Evolutionary conservation across 805 yeast genomes (phyloP).

Genomic region (Hanseniaspora guilliermondii): DNA sequence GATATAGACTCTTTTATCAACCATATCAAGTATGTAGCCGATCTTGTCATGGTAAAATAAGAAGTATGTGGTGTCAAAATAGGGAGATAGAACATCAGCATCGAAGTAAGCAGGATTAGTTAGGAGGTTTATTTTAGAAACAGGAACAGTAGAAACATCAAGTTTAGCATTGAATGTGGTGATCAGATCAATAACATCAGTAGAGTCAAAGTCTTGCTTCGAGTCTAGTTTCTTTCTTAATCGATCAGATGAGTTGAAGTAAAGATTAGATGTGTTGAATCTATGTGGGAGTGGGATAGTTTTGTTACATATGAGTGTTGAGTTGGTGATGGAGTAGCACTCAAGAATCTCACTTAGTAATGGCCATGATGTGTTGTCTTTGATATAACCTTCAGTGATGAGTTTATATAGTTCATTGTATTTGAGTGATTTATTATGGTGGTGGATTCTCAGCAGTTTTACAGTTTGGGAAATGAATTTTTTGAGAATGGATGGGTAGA

Average conservation of each 20-base stretch:
- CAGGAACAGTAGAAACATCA: not conserved
- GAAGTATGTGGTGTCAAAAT: not conserved
- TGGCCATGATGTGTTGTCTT: too few species aligned
- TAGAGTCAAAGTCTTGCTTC: not conserved
- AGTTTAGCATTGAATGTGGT: not conserved
- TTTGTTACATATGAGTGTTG: not conserved
- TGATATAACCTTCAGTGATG: not conserved
- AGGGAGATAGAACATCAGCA: not conserved
- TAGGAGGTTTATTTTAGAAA: not conserved
- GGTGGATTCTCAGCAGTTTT: not conserved
- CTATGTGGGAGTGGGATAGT: not conserved
- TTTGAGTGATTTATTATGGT: not conserved
- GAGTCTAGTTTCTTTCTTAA: not conserved
- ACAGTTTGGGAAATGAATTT: not conserved
- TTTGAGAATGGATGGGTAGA: too few species aligned
- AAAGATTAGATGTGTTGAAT: not conserved
- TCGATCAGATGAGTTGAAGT: not conserved
- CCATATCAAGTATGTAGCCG: not conserved
- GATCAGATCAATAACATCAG: not conserved
- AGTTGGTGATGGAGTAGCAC: not conserved
- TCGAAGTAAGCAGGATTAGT: not conserved
- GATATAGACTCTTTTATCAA: not conserved
- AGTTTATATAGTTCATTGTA: not conserved
- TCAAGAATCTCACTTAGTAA: not conserved
- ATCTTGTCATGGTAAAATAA: not conserved